phyloP scores from a whole-genome alignment of 371 early-diverging fungal genomes.

The Batkoa obscura region DNA sequence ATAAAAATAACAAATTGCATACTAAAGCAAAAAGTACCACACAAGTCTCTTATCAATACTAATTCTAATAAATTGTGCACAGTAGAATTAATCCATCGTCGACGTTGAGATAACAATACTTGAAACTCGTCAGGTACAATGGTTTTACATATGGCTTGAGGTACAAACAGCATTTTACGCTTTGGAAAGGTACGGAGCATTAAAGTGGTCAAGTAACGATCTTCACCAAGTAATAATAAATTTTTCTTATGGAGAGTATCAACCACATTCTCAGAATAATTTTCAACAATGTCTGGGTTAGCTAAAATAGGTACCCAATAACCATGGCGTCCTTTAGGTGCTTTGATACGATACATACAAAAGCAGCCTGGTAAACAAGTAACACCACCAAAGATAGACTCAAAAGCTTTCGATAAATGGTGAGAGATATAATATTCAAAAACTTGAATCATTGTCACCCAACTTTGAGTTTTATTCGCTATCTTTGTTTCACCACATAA shows the following conservation, averaged over 20 bases:
- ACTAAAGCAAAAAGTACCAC: constrained; percentile 96
- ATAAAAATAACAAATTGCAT: constrained; percentile 98
- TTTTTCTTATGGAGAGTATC: constrained; percentile 98
- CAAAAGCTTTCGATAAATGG: constrained; percentile 83
- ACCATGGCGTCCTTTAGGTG: constrained; percentile 49
- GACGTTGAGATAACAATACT: constrained; percentile 89
- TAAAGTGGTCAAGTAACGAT: constrained; percentile 95
- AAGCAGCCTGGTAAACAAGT: constrained; percentile 96
- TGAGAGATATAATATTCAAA: constrained; percentile 96
- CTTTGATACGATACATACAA: constrained; percentile 86
- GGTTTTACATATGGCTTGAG: constrained; percentile 92
- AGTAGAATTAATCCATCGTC: constrained; percentile 99
- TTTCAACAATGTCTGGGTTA: constrained; percentile 82
- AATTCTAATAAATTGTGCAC: constrained; percentile 95
- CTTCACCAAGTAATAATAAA: constrained; percentile 93
- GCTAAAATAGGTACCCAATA: constrained; percentile 78
- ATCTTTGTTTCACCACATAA: constrained; percentile 78
- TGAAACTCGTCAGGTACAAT: constrained; percentile 88
- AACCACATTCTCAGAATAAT: constrained; percentile 91
- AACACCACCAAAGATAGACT: constrained; percentile 90
- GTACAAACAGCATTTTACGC: constrained; percentile 94
- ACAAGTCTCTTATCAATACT: constrained; percentile 84
- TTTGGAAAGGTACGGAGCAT: constrained; percentile 94
- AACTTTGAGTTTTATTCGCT: constrained; percentile 59
- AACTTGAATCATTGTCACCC: constrained; percentile 85